Evolutionary conservation across 2,329 filamentous ascomycete genomes (phyloP).

Genomic region (Talaromyces sp.): DNA sequence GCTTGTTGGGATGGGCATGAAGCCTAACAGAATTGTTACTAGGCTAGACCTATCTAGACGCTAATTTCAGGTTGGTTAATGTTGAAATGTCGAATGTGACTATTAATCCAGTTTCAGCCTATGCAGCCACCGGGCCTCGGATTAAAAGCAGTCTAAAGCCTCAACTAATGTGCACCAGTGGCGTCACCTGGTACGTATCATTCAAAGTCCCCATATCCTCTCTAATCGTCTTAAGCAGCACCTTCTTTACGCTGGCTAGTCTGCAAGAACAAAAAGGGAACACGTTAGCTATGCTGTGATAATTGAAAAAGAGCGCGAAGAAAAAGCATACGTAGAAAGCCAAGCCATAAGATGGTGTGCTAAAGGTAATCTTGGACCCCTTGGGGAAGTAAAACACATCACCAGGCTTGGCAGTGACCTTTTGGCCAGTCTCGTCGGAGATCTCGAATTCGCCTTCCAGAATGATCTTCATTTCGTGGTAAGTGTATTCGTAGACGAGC

Average conservation of each 20-base stretch:
- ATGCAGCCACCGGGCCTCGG: not conserved
- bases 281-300: not conserved
- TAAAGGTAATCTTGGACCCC: slow-evolving; percentile 63
- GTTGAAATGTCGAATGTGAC: not conserved
- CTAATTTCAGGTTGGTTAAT: not conserved
- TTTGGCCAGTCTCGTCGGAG: slow-evolving; percentile 57
- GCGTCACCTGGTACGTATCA: no score
- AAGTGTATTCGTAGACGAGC: slow-evolving; percentile 64
- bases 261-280: slow-evolving; percentile 1
- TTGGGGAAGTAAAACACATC: slow-evolving; percentile 68
- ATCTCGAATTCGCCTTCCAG: slow-evolving; percentile 64
- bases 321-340: slow-evolving; percentile 50
- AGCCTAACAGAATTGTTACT: not conserved
- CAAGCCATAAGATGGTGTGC: slow-evolving; percentile 56
- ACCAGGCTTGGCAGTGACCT: slow-evolving; percentile 55
- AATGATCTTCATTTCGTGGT: slow-evolving; percentile 72
- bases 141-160: not conserved
- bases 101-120: not conserved
- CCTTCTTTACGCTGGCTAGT: slow-evolving; percentile 25
- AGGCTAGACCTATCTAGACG: not conserved
- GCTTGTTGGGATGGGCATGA: not conserved
- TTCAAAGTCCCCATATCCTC: not conserved
- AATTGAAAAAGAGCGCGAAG: not conserved
- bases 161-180: not conserved
- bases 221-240: slow-evolving; percentile 16